These are phyloP conservation scores for Saccharomycopsis microspora DNA, from an alignment of 805 yeast species.

Conservation along the genomic window DNA sequence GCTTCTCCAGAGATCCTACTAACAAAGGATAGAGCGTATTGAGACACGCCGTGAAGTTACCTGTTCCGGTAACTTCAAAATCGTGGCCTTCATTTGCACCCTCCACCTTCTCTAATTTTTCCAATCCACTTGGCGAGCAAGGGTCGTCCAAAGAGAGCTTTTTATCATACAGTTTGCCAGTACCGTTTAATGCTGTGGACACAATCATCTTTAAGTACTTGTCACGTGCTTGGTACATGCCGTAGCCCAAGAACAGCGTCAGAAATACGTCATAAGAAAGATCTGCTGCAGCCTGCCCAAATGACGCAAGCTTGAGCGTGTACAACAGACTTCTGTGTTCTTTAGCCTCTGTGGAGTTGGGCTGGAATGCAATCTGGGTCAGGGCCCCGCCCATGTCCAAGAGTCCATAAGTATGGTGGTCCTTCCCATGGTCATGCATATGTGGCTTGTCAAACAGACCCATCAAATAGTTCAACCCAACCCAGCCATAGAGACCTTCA, in stretches of 20 bases:
- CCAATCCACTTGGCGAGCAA: conserved; percentile 40
- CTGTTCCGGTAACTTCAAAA: conserved; percentile 34
- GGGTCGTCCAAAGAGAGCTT: conserved; percentile 32
- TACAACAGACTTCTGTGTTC: conserved; percentile 37
- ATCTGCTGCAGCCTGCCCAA: conserved; percentile 19
- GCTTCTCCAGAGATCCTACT: conserved; percentile 14
- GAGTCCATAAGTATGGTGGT: conserved; percentile 37
- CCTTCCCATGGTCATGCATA: conserved; percentile 29
- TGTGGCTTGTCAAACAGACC: conserved; percentile 30
- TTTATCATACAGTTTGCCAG: neutral
- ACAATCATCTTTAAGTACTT: conserved; percentile 28
- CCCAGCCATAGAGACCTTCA: conserved; percentile 62
- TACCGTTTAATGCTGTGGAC: neutral
- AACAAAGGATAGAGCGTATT: conserved; percentile 34
- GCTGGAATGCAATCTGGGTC: conserved; percentile 54
- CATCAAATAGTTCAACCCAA: conserved; percentile 45
- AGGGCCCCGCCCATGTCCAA: conserved; percentile 58
- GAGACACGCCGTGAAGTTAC: conserved; percentile 39
- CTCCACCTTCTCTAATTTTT: neutral
- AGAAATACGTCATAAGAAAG: conserved; percentile 35
- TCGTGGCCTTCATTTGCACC: conserved; percentile 13
- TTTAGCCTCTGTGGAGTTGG: conserved; percentile 32
- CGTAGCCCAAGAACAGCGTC: conserved; percentile 49
- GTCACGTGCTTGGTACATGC: conserved; percentile 43
- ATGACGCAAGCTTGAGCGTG: conserved; percentile 30